phyloP scores from a whole-genome alignment of 208 protist species.

The Wallacemonas rigidus region DNA sequence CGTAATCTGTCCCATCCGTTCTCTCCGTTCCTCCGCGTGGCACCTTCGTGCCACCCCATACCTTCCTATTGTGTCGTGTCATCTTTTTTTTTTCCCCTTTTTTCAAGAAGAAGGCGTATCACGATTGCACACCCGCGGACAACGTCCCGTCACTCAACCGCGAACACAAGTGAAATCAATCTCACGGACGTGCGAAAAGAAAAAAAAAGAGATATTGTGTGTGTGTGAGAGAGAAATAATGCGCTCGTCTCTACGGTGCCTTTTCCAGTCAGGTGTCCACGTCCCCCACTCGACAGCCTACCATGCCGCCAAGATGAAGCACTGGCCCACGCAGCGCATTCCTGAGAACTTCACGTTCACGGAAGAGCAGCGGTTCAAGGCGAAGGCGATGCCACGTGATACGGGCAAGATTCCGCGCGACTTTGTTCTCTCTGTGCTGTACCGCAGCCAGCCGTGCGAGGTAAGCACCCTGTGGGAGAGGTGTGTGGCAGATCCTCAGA shows the following conservation, averaged over 20 bases:
- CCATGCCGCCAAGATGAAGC: conserved; percentile 76
- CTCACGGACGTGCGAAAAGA: too few species aligned
- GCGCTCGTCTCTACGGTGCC: conserved; percentile 27
- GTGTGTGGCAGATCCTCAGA: conserved; percentile 77
- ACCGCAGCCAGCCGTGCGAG: conserved; percentile 89
- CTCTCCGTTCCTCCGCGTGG: neutral
- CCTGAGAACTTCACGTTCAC: conserved; percentile 83
- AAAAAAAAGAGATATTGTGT: too few species aligned
- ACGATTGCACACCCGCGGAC: too few species aligned
- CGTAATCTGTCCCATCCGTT: neutral
- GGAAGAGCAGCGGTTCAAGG: conserved; percentile 74
- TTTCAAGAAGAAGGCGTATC: too few species aligned
- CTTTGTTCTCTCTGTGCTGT: conserved; percentile 89
- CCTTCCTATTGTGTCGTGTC: neutral
- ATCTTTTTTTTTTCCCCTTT: too few species aligned
- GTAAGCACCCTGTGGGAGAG: conserved; percentile 80
- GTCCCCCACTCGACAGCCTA: conserved; percentile 63
- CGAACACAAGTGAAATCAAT: too few species aligned
- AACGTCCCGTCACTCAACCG: too few species aligned
- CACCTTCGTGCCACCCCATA: neutral
- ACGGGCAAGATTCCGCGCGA: conserved; percentile 83
- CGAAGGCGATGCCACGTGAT: conserved; percentile 80
- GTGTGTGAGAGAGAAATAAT: conserved; percentile 17
- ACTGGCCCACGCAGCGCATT: conserved; percentile 77
- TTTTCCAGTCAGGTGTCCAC: conserved; percentile 80